Conservation (phyloP, 2,329 filamentous ascomycete genomes). For the Colletotrichum sp. region DNA sequence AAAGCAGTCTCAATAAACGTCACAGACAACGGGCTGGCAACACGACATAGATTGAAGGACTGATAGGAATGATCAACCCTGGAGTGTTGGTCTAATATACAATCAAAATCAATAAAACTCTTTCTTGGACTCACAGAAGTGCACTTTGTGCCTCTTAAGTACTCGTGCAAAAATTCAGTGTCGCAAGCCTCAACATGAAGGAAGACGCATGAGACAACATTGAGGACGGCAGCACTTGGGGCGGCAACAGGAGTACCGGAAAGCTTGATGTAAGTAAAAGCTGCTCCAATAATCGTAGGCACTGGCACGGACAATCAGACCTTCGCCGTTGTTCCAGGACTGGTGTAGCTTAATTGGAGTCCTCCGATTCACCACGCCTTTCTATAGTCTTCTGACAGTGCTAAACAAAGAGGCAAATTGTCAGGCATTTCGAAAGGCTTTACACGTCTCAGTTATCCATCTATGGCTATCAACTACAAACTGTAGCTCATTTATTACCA, state of each 20-base stretch:
- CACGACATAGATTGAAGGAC: background rate
- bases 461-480: background rate
- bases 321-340: background rate
- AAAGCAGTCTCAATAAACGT: background rate
- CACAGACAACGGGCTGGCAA: background rate
- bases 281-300: too few species aligned
- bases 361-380: background rate
- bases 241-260: background rate
- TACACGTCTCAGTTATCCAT: background rate
- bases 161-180: background rate
- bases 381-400: background rate
- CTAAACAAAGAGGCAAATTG: background rate
- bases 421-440: background rate
- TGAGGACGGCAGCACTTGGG: background rate
- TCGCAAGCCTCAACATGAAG: background rate
- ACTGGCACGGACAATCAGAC: background rate
- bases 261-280: background rate
- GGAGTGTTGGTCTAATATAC: background rate
- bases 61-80: background rate
- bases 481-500: background rate
- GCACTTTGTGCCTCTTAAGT: background rate
- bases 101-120: accelerated
- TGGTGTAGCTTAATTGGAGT: background rate
- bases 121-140: background rate
- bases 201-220: background rate